Evolutionary conservation across 176 grass and related monocot species (phyloP), one percentile per base, ranked within the genome.

Genomic region (Rhynchospora pubera): DNA sequence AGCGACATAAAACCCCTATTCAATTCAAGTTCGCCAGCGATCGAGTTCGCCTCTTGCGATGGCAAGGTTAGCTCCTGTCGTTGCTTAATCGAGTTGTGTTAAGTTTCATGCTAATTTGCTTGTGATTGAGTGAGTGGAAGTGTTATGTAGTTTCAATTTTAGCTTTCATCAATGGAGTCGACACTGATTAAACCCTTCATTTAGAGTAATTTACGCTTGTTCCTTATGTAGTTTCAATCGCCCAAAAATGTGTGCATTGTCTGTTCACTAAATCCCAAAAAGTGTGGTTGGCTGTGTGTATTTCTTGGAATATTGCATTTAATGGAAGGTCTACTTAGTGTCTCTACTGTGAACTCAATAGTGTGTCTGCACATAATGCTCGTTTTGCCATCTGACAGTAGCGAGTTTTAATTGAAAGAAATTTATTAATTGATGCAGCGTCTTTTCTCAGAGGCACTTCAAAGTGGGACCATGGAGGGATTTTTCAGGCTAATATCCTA

Each of bases 41-140:
- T 97, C 85, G 95, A 94, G 83, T 97, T 97, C 78, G 83, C 92
- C 50, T 97, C 95, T 5, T 15, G n/a, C n/a, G n/a, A n/a, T n/a
- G n/a, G n/a, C 18, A 97, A 90, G 82, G 88, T 90, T 8, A 21
- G 19, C 16, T 83, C 46, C 26, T 58, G 42, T 52, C 14, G 42
- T 28, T 47, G 15, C 42, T 57, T 48, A 61, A 79, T 13, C 3
- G n/a, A 14, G 18, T n/a, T 43, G 57, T 52, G 70, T 61, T 30
- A 48, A 21, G 62, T 14, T 83, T 84, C 12, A 2, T 56, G 7
- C 19, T 76, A 39, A 12, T 68, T 45, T 11, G 34, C 9, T 59
- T 2, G 1, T 47, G 12, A 15, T 42, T 28, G 30, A 80, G 30
- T 21, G 15, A 5, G 21, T 44, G 12, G 26, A 80, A 62, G 53